Conservation (phyloP, 2,329 filamentous ascomycete species). For the Immersiporthe knoxdaviesiana region DNA sequence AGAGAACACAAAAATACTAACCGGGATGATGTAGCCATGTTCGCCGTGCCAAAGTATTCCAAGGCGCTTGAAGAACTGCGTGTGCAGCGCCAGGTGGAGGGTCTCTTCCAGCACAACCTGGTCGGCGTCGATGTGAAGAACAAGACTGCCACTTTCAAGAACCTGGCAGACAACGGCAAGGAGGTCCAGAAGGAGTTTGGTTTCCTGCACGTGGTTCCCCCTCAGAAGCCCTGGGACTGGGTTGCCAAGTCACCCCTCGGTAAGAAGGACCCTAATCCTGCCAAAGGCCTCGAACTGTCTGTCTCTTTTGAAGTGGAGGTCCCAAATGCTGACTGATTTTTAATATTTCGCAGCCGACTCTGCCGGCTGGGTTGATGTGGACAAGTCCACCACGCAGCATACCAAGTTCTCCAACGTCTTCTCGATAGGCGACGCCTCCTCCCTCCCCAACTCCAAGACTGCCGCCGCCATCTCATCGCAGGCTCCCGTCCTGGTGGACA, state of each 20-base stretch:
- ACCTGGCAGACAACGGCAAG: slow-evolving; percentile 36
- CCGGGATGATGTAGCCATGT: slow-evolving; percentile 37
- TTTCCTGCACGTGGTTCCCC: slow-evolving; percentile 43
- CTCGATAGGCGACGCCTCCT: slow-evolving; percentile 45
- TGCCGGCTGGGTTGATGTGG: slow-evolving; percentile 33
- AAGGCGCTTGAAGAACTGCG: slow-evolving; percentile 41
- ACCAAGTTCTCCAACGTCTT: slow-evolving; percentile 44
- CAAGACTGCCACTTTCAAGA: slow-evolving; percentile 39
- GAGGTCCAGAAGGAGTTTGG: slow-evolving; percentile 40
- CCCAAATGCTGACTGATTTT: background rate
- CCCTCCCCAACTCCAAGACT: slow-evolving; percentile 48
- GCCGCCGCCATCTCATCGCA: slow-evolving; percentile 50
- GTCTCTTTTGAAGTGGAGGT: background rate
- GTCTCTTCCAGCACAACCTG: slow-evolving; percentile 45
- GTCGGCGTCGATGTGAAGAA: slow-evolving; percentile 41
- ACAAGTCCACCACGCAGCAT: slow-evolving; percentile 33
- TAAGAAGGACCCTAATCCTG: slow-evolving; percentile 33
- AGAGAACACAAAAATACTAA: background rate
- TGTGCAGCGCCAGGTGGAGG: slow-evolving; percentile 41
- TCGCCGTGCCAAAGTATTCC: slow-evolving; percentile 44
- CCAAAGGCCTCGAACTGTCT: background rate
- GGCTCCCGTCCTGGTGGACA: slow-evolving; percentile 47
- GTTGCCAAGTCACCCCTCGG: slow-evolving; percentile 33
- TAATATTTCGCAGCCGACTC: slow-evolving; percentile 23
- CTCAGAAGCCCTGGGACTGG: slow-evolving; percentile 33